A percentile compares a stretch with the other conserved stretches of the same genome.
phyloP scores from a whole-genome alignment of 495 filamentous ascomycete genomes.

The Penicillium goetzii region DNA sequence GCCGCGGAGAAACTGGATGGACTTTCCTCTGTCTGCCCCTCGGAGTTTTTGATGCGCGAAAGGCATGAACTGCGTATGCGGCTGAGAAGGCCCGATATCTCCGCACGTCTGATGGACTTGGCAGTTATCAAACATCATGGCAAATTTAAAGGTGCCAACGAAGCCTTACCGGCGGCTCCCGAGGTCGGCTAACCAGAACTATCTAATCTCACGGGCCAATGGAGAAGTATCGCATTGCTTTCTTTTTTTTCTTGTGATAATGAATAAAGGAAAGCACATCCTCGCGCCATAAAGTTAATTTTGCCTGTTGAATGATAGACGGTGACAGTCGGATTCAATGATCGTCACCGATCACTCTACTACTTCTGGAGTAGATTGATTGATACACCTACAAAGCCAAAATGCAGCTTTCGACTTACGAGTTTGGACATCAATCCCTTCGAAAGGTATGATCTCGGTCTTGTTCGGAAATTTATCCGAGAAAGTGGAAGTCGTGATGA shows the following conservation, averaged over 20 bases:
- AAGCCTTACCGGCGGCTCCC: background rate
- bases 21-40: conserved; percentile 4
- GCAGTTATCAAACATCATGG: background rate
- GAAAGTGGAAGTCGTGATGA: background rate
- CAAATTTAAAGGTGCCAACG: background rate
- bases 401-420: background rate
- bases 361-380: background rate
- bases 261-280: no score
- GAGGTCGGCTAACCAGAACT: background rate
- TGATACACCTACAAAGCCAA: background rate
- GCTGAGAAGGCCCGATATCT: conserved; percentile 1
- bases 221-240: background rate
- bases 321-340: background rate
- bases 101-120: background rate
- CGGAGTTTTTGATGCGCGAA: background rate
- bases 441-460: background rate
- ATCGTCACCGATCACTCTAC: background rate
- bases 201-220: background rate
- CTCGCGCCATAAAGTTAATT: background rate
- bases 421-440: background rate
- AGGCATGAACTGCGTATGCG: conserved; percentile 8
- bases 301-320: background rate
- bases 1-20: conserved; percentile 3
- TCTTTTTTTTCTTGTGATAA: background rate
- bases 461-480: conserved; percentile 2